A percentile compares a stretch with the other conserved stretches of the same genome.
Evolutionary conservation across 73 alveolate species (phyloP).

Genomic region (Paramecium pentaurelia): DNA sequence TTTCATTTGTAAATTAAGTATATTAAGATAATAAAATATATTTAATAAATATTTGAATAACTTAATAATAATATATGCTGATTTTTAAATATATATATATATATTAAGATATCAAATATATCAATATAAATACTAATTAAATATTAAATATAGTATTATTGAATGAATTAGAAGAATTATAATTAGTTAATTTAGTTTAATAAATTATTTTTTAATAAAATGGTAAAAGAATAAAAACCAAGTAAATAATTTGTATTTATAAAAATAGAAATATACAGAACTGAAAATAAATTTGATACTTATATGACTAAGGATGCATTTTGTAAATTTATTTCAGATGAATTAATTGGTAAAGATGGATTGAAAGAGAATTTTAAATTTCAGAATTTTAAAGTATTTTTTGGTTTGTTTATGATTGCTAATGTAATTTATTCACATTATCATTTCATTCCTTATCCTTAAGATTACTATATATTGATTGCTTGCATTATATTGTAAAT

Average conservation of each 20-base stretch:
- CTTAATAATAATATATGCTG: no score
- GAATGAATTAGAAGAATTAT: no score
- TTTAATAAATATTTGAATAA: no score
- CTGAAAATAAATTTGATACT: conserved; percentile 36
- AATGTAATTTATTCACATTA: conserved; percentile 32
- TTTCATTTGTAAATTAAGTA: not conserved
- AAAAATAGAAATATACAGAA: not conserved
- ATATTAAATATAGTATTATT: no score
- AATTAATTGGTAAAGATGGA: not conserved
- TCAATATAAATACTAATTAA: no score
- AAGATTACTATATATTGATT: not conserved
- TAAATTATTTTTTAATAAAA: not conserved
- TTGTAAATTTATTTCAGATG: conserved; percentile 16
- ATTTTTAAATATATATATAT: no score
- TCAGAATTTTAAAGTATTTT: not conserved
- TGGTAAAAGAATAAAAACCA: not conserved
- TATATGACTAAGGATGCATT: conserved; percentile 30
- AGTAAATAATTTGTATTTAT: not conserved
- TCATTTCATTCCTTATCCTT: conserved; percentile 26
- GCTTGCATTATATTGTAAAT: conserved; percentile 35
- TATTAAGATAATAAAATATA: not conserved
- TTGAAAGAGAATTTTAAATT: conserved; percentile 16
- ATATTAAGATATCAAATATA: no score
- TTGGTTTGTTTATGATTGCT: not conserved
- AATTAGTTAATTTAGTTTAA: not conserved